Evolutionary conservation across 2,329 filamentous ascomycete genomes (phyloP).

Genomic region (Mycosphaerella arachidis): DNA sequence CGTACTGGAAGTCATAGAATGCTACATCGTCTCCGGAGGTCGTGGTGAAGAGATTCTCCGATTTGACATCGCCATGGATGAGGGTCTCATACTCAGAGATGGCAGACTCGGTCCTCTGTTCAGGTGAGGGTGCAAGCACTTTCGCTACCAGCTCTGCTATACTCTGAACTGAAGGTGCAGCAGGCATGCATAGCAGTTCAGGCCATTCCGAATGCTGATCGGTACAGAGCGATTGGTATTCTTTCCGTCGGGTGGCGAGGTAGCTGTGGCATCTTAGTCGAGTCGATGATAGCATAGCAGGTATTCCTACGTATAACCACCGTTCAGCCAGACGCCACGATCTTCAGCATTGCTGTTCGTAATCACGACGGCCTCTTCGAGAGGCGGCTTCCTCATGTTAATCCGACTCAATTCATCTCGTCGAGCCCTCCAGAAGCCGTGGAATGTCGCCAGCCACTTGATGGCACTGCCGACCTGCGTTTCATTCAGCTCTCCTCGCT

Average conservation of each 20-base stretch:
- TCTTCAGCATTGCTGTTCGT: background rate
- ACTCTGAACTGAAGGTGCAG: constrained; percentile 35
- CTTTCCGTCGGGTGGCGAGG: constrained; percentile 56
- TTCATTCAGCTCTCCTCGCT: constrained; percentile 44
- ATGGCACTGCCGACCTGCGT: constrained; percentile 52
- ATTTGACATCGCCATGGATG: constrained; percentile 67
- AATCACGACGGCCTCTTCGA: constrained; percentile 44
- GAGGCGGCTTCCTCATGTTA: constrained; percentile 50
- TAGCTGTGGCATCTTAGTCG: constrained; percentile 37
- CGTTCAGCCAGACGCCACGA: constrained; percentile 53
- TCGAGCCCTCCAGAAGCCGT: constrained; percentile 50
- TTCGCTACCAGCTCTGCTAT: constrained; percentile 48
- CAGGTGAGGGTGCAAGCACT: constrained; percentile 44
- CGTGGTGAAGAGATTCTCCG: constrained; percentile 62
- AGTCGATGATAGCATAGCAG: background rate
- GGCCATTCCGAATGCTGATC: constrained; percentile 55
- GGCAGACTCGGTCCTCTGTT: constrained; percentile 24
- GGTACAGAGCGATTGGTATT: constrained; percentile 48
- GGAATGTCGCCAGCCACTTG: constrained; percentile 61
- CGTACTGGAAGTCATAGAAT: constrained; percentile 68
- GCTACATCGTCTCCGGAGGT: constrained; percentile 48
- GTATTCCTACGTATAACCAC: constrained; percentile 54
- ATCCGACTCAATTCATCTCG: constrained; percentile 27
- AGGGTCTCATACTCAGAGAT: constrained; percentile 48
- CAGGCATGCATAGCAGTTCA: constrained; percentile 42